Percentiles rank a stretch among this genome's conserved stretches.
These are phyloP conservation scores for Suzukiozyma palmioleophila DNA, from an alignment of 1,139 yeast species.

Conservation along the genomic window DNA sequence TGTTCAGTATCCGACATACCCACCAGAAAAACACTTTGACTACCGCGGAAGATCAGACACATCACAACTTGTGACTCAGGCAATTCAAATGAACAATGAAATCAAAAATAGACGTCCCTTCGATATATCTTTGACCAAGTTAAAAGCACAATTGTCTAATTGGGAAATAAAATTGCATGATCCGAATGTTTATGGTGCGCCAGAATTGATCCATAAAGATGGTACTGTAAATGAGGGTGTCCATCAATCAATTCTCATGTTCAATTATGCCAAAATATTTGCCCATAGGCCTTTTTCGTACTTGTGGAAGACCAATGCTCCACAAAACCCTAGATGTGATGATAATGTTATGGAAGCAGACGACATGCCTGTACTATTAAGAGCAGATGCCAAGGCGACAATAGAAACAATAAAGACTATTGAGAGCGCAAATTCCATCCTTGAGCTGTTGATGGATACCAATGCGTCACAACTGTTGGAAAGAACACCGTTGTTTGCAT, in stretches of 20 bases:
- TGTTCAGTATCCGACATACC: conserved; percentile 31
- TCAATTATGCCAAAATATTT: conserved; percentile 46
- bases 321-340: conserved; percentile 35
- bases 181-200: conserved; percentile 38
- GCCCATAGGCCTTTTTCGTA: conserved; percentile 49
- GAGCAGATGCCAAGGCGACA: conserved; percentile 34
- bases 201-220: conserved; percentile 32
- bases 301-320: conserved; percentile 44
- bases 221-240: conserved; percentile 49
- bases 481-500: conserved; percentile 47
- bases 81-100: conserved; percentile 41
- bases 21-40: conserved; percentile 33
- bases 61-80: conserved; percentile 43
- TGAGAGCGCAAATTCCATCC: conserved; percentile 47
- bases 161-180: conserved; percentile 45
- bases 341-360: conserved; percentile 10
- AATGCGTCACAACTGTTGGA: conserved; percentile 35
- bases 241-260: conserved; percentile 42
- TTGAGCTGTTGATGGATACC: conserved; percentile 41
- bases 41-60: conserved; percentile 45
- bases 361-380: conserved; percentile 9
- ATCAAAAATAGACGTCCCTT: conserved; percentile 34
- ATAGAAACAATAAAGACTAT: conserved; percentile 49
- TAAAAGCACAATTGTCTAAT: conserved; percentile 42
- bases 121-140: conserved; percentile 25